A percentile compares a stretch with the other conserved stretches of the same genome.
These are phyloP conservation scores for Jasminum sambac DNA, from an alignment of 257 asterid genomes.

Conservation along the genomic window DNA sequence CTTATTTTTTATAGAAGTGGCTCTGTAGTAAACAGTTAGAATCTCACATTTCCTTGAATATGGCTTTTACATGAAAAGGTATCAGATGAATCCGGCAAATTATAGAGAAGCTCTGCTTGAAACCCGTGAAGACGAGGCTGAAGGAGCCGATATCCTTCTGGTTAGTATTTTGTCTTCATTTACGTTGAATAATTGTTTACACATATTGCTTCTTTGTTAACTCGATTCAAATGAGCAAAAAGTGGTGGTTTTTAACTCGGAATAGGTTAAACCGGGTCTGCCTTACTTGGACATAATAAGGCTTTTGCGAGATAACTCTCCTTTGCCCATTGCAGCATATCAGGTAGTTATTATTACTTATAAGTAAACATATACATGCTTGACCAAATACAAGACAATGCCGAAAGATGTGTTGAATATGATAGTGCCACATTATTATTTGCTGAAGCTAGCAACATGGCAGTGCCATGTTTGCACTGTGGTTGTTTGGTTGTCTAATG, in stretches of 20 bases:
- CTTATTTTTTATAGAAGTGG: neutral
- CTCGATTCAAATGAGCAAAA: neutral
- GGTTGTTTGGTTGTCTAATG: neutral
- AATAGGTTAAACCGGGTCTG: conserved; percentile 88
- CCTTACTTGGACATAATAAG: conserved; percentile 92
- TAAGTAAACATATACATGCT: neutral
- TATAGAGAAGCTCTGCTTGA: conserved; percentile 88
- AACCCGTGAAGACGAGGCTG: conserved; percentile 82
- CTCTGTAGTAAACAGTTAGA: conserved; percentile 7
- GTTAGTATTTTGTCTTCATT: conserved; percentile 40
- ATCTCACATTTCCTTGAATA: conserved; percentile 25
- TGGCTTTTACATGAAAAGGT: conserved; percentile 38
- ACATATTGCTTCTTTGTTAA: neutral
- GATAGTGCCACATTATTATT: no score
- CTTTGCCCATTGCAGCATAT: conserved; percentile 94
- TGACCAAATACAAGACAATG: neutral
- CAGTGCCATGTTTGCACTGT: neutral
- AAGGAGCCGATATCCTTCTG: conserved; percentile 98
- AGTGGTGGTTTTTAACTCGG: conserved; percentile 12
- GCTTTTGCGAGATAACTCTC: conserved; percentile 85
- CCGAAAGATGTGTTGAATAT: neutral
- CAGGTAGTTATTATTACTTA: conserved; percentile 48
- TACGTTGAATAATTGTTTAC: neutral
- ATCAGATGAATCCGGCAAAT: conserved; percentile 98
- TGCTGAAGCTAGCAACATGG: no score